Evolutionary conservation across 495 filamentous ascomycete genomes (phyloP).

Genomic region (Zalerion maritima): DNA sequence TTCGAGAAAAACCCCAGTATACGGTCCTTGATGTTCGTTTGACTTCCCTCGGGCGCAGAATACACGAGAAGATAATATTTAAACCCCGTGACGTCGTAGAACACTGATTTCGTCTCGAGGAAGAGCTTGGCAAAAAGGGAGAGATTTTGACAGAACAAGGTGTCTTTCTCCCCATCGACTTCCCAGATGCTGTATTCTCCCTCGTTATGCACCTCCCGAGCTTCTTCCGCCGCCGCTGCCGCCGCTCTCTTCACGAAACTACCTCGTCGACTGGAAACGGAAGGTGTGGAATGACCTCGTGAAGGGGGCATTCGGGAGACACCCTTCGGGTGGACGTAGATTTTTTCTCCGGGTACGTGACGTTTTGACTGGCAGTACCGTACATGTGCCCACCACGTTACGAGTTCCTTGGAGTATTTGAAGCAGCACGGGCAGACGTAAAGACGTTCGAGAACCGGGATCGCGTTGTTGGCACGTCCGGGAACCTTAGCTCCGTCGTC

Average conservation of each 20-base stretch:
- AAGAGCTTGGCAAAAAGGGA: conserved; percentile 97
- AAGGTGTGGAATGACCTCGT: conserved; percentile 16
- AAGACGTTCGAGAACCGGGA: conserved; percentile 40
- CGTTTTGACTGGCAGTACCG: conserved; percentile 24
- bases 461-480: conserved; percentile 16
- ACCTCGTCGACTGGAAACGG: conserved; percentile 17
- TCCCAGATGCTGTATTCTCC: conserved; percentile 61
- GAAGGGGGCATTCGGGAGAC: conserved; percentile 2
- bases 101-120: conserved; percentile 94
- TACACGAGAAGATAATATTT: conserved; percentile 82
- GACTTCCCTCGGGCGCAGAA: conserved; percentile 25
- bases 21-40: conserved; percentile 20
- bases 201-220: conserved; percentile 40
- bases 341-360: conserved; percentile 26
- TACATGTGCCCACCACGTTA: conserved; percentile 36
- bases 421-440: conserved; percentile 92
- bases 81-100: conserved; percentile 91
- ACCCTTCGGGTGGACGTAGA: conserved; percentile 35
- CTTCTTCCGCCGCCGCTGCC: conserved; percentile 34
- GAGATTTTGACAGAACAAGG: conserved; percentile 82
- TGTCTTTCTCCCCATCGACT: conserved; percentile 75
- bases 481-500: too few relatives aligned
- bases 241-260: conserved; percentile 25
- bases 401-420: conserved; percentile 67
- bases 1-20: conserved; percentile 96